phyloP scores from a whole-genome alignment of 495 filamentous ascomycete genomes.

The Articulospora tetracladia region DNA sequence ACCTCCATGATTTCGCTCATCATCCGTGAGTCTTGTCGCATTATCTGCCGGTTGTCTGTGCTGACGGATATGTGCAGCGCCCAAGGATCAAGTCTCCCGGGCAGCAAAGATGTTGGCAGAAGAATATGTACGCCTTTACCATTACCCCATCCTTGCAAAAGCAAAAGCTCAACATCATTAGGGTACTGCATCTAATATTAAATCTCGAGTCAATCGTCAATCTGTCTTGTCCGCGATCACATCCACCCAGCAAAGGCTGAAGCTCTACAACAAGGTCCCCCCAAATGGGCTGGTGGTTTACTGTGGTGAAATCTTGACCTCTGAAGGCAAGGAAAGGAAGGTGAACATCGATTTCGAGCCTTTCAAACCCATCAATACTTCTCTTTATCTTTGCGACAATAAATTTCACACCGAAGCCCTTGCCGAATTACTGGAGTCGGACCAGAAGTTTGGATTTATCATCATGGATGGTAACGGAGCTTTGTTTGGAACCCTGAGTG shows the following conservation, averaged over 20 bases:
- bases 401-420: conserved; percentile 99
- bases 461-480: conserved; percentile 99
- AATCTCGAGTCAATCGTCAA: conserved; percentile 96
- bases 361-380: conserved; percentile 99
- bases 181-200: conserved; percentile 99
- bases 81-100: conserved; percentile 95
- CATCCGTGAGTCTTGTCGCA: conserved; percentile 65
- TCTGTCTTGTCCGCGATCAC: conserved; percentile 97
- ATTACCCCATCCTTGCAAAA: not conserved
- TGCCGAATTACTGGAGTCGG: conserved; percentile 92
- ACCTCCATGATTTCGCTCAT: conserved; percentile 99
- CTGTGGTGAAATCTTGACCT: conserved; percentile 99
- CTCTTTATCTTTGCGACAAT: conserved; percentile 98
- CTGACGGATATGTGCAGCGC: conserved; percentile 51
- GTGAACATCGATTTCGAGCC: conserved; percentile 99
- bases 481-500: conserved; percentile 92
- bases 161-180: conserved; percentile 33
- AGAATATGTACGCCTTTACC: conserved; percentile 76
- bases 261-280: conserved; percentile 97
- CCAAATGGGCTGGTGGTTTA: conserved; percentile 97
- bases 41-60: not conserved
- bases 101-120: conserved; percentile 99
- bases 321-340: conserved; percentile 96
- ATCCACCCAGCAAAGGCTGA: conserved; percentile 96
- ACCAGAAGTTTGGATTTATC: conserved; percentile 99